Evolutionary conservation across 2,329 filamentous ascomycete species (phyloP), one percentile per base, ranked within the genome.

Genomic region (Microsporum ferrugineum): DNA sequence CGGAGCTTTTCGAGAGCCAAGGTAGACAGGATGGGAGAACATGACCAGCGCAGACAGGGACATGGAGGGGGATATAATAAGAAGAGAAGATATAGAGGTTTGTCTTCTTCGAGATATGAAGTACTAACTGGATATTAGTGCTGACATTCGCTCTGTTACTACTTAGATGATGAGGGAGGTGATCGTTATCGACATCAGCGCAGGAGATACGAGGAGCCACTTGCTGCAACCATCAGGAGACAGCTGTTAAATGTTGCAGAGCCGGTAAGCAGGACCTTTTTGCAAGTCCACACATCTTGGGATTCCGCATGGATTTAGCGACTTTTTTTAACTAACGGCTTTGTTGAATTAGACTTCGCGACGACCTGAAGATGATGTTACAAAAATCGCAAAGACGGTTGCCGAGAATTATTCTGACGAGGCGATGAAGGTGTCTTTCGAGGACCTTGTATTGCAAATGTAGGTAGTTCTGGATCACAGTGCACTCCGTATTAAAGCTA

Each of bases 351-450:
- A 80, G 68, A 86, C 88, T 61, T 78, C 91, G 69, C 85, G 87
- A 67, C 83, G 84, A 68, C 88, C 88, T 72, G 85, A 91, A 69
- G 89, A 95, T 66, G 89, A 94, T 71, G 84, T 90, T 41, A 80
- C 82, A 61, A 80, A 81, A 58, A 87, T 95, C 68, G 89, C 88
- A 36, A 88, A 86, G 68, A 82, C 87, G 57, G 83, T 95, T 14
- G 82, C 86, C 36, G 89, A 95, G 51, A 88, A 95, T 73, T 88
- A 88, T 71, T 91, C 95, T n/a, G 88, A 95, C 70, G 84, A 87
- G 66, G 87, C 91, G 66, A 77, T 95, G 60, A 85, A 85, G 65
- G 82, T 80, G 36, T 84, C 81, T 58, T 95, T 95, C 72, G 79
- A 88, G 66, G 83, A 87, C 61, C 81, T 95, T 34, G 79, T 85